Base-by-base conservation (phyloP, 495 filamentous ascomycete genomes). In the Aspergillus funiculosus region DNA sequence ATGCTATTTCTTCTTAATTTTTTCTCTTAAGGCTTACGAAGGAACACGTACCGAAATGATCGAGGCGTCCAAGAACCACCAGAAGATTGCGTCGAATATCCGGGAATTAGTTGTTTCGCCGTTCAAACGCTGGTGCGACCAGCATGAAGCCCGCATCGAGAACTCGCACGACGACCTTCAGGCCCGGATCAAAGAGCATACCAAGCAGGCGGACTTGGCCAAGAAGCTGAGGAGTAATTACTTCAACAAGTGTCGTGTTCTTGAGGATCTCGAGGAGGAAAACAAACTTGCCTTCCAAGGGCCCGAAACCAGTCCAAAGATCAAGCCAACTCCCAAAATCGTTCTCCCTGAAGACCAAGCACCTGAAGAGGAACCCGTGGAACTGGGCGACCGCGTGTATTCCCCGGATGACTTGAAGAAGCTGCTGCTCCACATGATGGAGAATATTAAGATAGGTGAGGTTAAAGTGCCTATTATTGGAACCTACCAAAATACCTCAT, bases 201-300 rank as follows among this genome's bases (percentile, higher is more conserved):
- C 95, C 59, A 89, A 86, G 54, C 94, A 97, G 63, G 83, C 84
- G 30, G 94, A 97, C 41, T 59, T 76, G 18, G 88, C 94, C 24
- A 86, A 87, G 72, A 95, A 97, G 68, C 75, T 95, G 48, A 81
- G 94, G 31, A 96, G 89, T 58, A 80, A 84, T 51, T 99, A 99
- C 66, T 99, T 95, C 78, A 97, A 95, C 72, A 97, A 96, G 67
- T 99, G 92, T 58, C 85, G 92, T 34, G 77, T 94, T 31, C 82
- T 96, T 5, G 92, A 99, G 63, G 92, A 99, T 58, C 65, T 96
- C 42, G 94, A 97, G 56, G 92, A 99, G 66, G 92, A 99, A 75
- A 95, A 95, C 60, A 96, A 97, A 66, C 79, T 99, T 9, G 90
- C 88, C 22, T 96, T 97, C 62, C 88, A 96, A 59, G 87, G 87